Evolutionary conservation across 495 filamentous ascomycete genomes (phyloP), one percentile per base, ranked within the genome.

Genomic region (Cenococcum geophilum): DNA sequence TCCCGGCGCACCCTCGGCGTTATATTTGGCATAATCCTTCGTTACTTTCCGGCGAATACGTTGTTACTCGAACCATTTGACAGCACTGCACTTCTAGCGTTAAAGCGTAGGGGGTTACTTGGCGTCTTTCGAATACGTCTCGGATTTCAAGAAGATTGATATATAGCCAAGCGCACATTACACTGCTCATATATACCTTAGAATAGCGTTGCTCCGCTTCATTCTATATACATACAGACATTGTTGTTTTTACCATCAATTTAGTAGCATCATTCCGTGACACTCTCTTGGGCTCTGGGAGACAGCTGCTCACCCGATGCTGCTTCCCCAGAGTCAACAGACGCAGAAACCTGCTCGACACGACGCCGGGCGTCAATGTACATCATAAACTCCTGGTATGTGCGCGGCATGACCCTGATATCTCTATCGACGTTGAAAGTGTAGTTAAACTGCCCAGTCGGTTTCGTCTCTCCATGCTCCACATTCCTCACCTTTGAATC

Each of bases 361-460:
- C 86, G 76, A 61, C 88, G 73, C 57, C 87, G 69, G 9, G 87
- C 86, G 75, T 92, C 87, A 21, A 88, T 76, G 77, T 86, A 92
- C 71, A 88, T 80, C 87, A 91, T 91, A 65, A 85, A 89, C 71
- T 92, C 86, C 12, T 79, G 76, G 68, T 91, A 92, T 0, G 79
- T 84, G 69, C 85, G 77, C 21, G 89, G 89, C 77, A 92, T 83
- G 27, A 92, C 83, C 66, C 86, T 79, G 34, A 92, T 75, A 68
- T 88, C 80, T 69, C 79, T 85, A 43, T 84, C 81, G 21, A 92
- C 89, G 35, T 83, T 76, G 72, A 92, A 92, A 0, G 89, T 92
- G 68, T 95, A 92, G 62, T 92, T 89, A 71, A 95, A 92, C 69
- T 86, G 83, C 1, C 89, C 89, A 1, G 89, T 91, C 25, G 86